Conservation (phyloP, 2,329 filamentous ascomycete genomes). For the Rugonectria rugulosa region DNA sequence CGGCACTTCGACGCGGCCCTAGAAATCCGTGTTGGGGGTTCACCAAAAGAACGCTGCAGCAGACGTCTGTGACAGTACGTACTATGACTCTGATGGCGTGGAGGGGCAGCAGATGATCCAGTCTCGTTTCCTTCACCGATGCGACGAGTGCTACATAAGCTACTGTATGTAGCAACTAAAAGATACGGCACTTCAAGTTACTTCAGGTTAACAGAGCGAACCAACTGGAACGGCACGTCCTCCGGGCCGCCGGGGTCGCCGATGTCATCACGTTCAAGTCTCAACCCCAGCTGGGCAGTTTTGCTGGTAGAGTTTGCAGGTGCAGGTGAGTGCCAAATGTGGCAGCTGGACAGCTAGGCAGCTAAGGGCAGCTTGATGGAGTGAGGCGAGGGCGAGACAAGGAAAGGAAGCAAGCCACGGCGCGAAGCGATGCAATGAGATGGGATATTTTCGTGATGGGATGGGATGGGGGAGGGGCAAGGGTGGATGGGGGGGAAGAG, state of each 20-base stretch:
- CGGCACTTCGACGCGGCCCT: neutral
- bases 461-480: neutral
- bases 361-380: too few species aligned
- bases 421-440: neutral
- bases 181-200: neutral
- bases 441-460: too few species aligned
- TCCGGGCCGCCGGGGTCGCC: constrained; percentile 31
- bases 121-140: constrained; percentile 1
- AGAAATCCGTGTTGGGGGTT: constrained; percentile 1
- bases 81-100: constrained; percentile 7
- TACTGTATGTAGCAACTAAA: too few species aligned
- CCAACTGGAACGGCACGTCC: constrained; percentile 5
- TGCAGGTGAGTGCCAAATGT: constrained; percentile 4
- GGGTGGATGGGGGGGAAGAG: neutral
- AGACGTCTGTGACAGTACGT: constrained; percentile 8
- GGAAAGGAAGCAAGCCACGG: neutral
- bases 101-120: constrained; percentile 12
- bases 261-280: constrained; percentile 24
- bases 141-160: constrained; percentile 13
- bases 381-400: too few species aligned
- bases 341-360: too few species aligned
- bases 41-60: constrained; percentile 6
- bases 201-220: too few species aligned
- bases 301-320: neutral
- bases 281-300: neutral